Base-by-base conservation (phyloP, 176 grass and related monocot genomes). In the Carex parvula region DNA sequence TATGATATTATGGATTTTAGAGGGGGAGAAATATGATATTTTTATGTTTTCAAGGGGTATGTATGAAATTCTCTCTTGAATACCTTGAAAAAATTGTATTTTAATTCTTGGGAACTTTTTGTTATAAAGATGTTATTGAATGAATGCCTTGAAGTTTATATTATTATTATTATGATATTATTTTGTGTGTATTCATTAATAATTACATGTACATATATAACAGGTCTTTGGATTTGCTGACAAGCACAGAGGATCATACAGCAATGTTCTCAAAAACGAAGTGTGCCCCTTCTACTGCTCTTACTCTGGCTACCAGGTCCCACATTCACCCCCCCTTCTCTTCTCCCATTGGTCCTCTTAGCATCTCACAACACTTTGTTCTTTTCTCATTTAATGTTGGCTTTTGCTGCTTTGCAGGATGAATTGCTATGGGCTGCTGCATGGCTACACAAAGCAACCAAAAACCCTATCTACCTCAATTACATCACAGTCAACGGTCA, bases 231-330 rank as follows among this genome's bases (percentile, higher is more conserved):
- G 75, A 80, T 98, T 98, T 76, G 96, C 92, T 30, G 93, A 98
- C 88, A 93, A 92, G 80, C 89, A 98, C 91, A 87, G 96, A 30
- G 93, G 93, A 68, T 30, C 91, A 15, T 98, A 98, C 88, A 95
- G 96, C 86, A 85, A 87, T 57, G 72, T 87, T 13, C 84, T 98
- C 18, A 86, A 81, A 2, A 55, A 88, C 0, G 88, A 84, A 85
- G 90, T 98, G 30, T 98, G 95, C 86, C 91, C 92, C 3, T 98
- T 82, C 88, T 98, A 98, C 91, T 98, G 95, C 80, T 98, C 95
- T 83, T 98, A 93, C 89, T 98, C 92, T 21, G 95, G 95, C 3
- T 98, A 89, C 70, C 95, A 98, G 89, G 92, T 81, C 46, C 13
- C 29, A 35, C 79, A 18, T 14, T 0, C 54, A 48, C n/a, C 0